Base-by-base conservation (phyloP, 306 rosid genomes). In the Ziziphus jujuba region DNA sequence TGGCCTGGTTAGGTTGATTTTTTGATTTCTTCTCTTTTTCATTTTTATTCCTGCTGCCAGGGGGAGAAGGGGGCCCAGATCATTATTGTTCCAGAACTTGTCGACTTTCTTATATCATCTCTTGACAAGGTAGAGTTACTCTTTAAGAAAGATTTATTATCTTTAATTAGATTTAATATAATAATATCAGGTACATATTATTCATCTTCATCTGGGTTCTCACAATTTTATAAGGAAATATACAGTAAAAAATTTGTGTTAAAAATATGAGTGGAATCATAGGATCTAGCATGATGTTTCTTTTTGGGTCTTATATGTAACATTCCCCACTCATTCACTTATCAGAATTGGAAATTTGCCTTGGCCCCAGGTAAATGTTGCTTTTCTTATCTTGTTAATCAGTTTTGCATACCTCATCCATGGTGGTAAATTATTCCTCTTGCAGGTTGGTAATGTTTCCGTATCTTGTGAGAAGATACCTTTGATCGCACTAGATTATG, bases 61-160 rank as follows among this genome's bases (percentile, higher is more conserved):
- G 96, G 95, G 61, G 95, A 89, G 60, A 89, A 66, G 67, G 95
- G 97, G 63, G 98, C 98, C 69, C 97, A 90, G 62, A 69, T 90
- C 50, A 71, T 92, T 28, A 52, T 90, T 81, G 98, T 81, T 67
- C 90, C 97, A 16, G 98, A 92, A 69, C 98, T 92, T 7, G 84
- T 80, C 58, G 96, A 92, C 61, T 90, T 79, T 78, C 81, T 92
- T 20, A 81, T 67, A 69, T 59, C 88, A 53, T 69, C 97, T 16
- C 82, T 92, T 31, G 87, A 81, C 79, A 87, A 89, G 98, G 98
- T 89, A 17, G 34, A 21, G 16, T 36, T 33, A 9, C 22, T 14
- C 31, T 43, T 17, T 10, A 16, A 44, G 77, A 38, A 9, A 5
- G 25, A 21, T 16, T 45, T 22, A 2, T 54, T 1, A 13, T 34